Percentiles rank a stretch among this genome's conserved stretches.
Conservation (phyloP, 768 basidiomycete species). For the Punctularia strigosozonata region DNA sequence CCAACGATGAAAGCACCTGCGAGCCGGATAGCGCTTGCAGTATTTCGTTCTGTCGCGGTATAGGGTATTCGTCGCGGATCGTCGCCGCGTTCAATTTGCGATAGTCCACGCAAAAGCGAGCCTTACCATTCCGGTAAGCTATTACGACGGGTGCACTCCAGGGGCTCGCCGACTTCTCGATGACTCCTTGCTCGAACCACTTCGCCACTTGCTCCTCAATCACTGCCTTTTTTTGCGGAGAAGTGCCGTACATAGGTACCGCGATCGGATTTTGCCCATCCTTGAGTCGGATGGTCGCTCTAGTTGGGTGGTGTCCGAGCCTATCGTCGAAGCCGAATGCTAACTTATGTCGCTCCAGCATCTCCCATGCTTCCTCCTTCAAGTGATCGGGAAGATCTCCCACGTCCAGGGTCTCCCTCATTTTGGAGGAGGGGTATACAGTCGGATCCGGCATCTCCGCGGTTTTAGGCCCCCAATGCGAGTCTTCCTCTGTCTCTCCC, state of each 20-base stretch:
- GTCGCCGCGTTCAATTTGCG: slow-evolving; percentile 9
- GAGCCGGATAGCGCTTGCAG: slow-evolving; percentile 5
- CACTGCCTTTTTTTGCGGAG: neutral
- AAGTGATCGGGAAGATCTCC: slow-evolving; percentile 11
- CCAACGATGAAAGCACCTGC: slow-evolving; percentile 19
- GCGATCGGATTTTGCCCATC: slow-evolving; percentile 8
- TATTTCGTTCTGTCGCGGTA: slow-evolving; percentile 16
- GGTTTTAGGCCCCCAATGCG: neutral
- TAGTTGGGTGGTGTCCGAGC: neutral
- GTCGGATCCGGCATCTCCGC: slow-evolving; percentile 5
- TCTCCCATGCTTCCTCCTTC: slow-evolving; percentile 11
- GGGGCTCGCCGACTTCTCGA: slow-evolving; percentile 6
- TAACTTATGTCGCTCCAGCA: slow-evolving; percentile 9
- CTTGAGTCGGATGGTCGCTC: neutral
- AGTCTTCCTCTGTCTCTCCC: neutral
- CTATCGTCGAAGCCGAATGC: neutral
- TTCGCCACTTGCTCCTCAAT: neutral
- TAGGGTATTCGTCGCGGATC: slow-evolving; percentile 15
- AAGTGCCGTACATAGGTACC: slow-evolving; percentile 1
- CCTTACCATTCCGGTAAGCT: slow-evolving; percentile 10
- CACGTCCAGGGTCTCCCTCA: slow-evolving; percentile 9
- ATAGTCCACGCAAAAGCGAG: slow-evolving; percentile 12
- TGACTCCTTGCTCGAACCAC: neutral
- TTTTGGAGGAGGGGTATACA: slow-evolving; percentile 9
- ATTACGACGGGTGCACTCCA: slow-evolving; percentile 8